Evolutionary conservation across 345 rosid species (phyloP).

Genomic region (Boechera retrofracta): DNA sequence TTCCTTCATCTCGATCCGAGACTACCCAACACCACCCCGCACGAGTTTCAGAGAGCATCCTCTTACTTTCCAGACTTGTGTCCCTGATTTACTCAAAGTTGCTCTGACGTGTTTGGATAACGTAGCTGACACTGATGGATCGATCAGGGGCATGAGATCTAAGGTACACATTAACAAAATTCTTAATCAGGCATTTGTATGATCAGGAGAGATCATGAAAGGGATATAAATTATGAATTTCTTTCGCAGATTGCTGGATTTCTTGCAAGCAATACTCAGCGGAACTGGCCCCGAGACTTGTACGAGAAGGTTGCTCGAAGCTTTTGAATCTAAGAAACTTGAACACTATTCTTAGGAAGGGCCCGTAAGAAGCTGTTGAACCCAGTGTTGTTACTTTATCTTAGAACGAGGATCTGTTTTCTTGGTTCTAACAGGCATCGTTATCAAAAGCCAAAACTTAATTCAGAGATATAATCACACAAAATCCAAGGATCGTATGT

Average conservation of each 20-base stretch:
- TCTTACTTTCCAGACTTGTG: conserved; percentile 78
- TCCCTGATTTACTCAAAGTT: conserved; percentile 76
- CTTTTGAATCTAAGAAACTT: conserved; percentile 53
- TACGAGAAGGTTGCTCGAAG: conserved; percentile 72
- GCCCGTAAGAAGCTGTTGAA: background rate
- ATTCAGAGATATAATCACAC: conserved; percentile 34
- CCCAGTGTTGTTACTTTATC: background rate
- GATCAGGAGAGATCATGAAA: conserved; percentile 1
- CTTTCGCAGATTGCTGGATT: conserved; percentile 70
- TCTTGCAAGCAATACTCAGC: conserved; percentile 69
- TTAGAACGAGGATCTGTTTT: background rate
- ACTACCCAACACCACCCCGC: conserved; percentile 54
- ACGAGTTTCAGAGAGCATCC: conserved; percentile 67
- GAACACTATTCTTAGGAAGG: background rate
- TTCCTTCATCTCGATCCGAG: conserved; percentile 90
- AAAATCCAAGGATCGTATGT: conserved; percentile 44
- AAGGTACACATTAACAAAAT: conserved; percentile 58
- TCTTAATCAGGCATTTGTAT: background rate
- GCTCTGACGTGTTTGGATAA: conserved; percentile 81
- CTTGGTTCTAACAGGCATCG: background rate
- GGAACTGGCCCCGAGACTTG: conserved; percentile 86
- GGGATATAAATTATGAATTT: background rate
- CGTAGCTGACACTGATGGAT: conserved; percentile 79
- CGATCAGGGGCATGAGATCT: conserved; percentile 78
- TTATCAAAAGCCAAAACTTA: conserved; percentile 19